These are phyloP conservation scores for Sarcodon aspratus DNA, from an alignment of 768 basidiomycete species.

Conservation along the genomic window DNA sequence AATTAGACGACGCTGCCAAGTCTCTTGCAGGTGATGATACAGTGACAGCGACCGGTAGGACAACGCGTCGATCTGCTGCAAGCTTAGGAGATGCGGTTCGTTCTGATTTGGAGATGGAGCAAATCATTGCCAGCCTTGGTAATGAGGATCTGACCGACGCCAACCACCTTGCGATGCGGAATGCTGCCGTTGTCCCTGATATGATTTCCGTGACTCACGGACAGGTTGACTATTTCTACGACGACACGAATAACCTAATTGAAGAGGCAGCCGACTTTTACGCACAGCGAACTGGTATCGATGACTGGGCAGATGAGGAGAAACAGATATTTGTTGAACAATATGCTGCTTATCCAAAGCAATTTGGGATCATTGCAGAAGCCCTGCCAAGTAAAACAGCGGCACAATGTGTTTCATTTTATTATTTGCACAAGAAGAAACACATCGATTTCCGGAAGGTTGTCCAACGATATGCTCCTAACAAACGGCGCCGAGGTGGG, in stretches of 20 bases:
- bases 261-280: slow-evolving; percentile 72
- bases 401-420: slow-evolving; percentile 84
- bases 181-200: slow-evolving; percentile 83
- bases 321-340: slow-evolving; percentile 67
- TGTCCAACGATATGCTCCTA: slow-evolving; percentile 52
- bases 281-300: slow-evolving; percentile 55
- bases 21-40: slow-evolving; percentile 31
- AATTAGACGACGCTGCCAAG: slow-evolving; percentile 52
- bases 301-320: slow-evolving; percentile 85
- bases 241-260: slow-evolving; percentile 80
- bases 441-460: slow-evolving; percentile 77
- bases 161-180: slow-evolving; percentile 71
- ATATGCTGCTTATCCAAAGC: slow-evolving; percentile 82
- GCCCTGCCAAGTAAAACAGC: slow-evolving; percentile 76
- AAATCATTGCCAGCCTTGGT: slow-evolving; percentile 89
- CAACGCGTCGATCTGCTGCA: slow-evolving; percentile 65
- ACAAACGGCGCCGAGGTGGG: slow-evolving; percentile 51
- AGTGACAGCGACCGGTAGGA: slow-evolving; percentile 33
- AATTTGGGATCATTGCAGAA: slow-evolving; percentile 87
- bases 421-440: slow-evolving; percentile 91
- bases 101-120: slow-evolving; percentile 94
- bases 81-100: slow-evolving; percentile 79
- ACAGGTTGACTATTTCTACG: slow-evolving; percentile 51
- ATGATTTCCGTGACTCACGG: slow-evolving; percentile 69
- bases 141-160: slow-evolving; percentile 93